Evolutionary conservation across 129 eudicot species (phyloP).

Genomic region (Helianthus annuus): DNA sequence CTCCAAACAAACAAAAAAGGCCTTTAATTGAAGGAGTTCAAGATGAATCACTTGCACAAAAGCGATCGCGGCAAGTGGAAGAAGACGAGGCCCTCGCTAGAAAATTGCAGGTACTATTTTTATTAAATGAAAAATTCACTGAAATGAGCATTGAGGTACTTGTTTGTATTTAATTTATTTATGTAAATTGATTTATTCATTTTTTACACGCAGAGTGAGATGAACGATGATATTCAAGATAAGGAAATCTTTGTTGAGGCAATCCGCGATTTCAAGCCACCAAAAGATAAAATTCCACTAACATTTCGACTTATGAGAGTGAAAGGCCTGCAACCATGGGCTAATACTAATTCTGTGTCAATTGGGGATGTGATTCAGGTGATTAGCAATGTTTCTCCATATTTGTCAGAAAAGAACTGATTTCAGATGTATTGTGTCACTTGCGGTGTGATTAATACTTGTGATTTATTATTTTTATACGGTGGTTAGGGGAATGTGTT

Average conservation of each 20-base stretch:
- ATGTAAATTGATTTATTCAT: not conserved
- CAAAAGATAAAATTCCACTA: conserved; percentile 54
- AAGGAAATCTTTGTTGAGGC: conserved; percentile 42
- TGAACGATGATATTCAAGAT: conserved; percentile 31
- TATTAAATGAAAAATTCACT: conserved; percentile 6
- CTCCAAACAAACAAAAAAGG: conserved; percentile 45
- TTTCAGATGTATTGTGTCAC: not conserved
- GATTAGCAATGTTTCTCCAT: conserved; percentile 10
- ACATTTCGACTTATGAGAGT: conserved; percentile 88
- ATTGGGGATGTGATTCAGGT: conserved; percentile 87
- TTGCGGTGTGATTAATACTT: conserved; percentile 6
- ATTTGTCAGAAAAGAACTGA: not conserved
- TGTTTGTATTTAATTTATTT: conserved; percentile 10
- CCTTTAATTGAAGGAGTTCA: conserved; percentile 31
- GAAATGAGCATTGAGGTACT: conserved; percentile 5
- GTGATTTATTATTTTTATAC: conserved; percentile 13
- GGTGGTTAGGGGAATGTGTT: conserved; percentile 77
- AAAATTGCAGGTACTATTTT: conserved; percentile 44
- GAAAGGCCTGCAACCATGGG: conserved; percentile 81
- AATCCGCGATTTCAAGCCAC: conserved; percentile 48
- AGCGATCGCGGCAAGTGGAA: conserved; percentile 44
- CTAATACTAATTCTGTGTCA: conserved; percentile 85
- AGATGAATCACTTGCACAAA: conserved; percentile 32
- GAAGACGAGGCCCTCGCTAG: conserved; percentile 55
- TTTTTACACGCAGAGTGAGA: conserved; percentile 32